phyloP scores from a whole-genome alignment of 2,329 filamentous ascomycete species.

The Thelonectria discophora region DNA sequence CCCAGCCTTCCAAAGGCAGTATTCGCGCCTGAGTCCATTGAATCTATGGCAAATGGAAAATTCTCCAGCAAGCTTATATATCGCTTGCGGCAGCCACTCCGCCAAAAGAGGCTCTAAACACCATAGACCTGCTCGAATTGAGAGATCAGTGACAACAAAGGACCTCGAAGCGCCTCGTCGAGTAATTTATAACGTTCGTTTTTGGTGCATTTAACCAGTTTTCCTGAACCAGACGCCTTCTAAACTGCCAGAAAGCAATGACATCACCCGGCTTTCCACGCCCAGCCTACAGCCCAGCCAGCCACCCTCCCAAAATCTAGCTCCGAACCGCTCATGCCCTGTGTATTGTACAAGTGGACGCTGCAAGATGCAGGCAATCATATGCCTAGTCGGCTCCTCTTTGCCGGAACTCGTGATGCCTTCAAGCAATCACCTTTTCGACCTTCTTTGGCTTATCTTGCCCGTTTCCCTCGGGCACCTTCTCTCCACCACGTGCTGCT shows the following conservation, averaged over 20 bases:
- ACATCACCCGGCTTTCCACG: slow-evolving; percentile 16
- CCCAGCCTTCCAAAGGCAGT: background rate
- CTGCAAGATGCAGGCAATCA: slow-evolving; percentile 11
- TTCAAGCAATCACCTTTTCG: slow-evolving; percentile 29
- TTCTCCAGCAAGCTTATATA: background rate
- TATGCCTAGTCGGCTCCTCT: background rate
- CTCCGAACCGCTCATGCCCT: slow-evolving; percentile 21
- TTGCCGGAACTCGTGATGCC: background rate
- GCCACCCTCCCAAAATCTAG: slow-evolving; percentile 2
- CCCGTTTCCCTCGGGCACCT: slow-evolving; percentile 15
- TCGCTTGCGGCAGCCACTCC: background rate
- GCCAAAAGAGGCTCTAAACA: too few species aligned
- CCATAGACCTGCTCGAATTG: too few species aligned
- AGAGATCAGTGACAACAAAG: too few species aligned
- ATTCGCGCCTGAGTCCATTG: too few species aligned
- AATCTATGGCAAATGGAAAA: too few species aligned
- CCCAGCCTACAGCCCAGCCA: slow-evolving; percentile 10
- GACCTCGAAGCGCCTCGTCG: background rate
- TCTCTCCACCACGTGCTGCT: slow-evolving; percentile 8
- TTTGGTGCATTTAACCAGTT: slow-evolving; percentile 23
- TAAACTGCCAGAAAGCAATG: slow-evolving; percentile 21
- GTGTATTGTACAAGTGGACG: slow-evolving; percentile 33
- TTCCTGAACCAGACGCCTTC: slow-evolving; percentile 36
- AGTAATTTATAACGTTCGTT: slow-evolving; percentile 4
- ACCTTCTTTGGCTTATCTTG: slow-evolving; percentile 23